phyloP scores from a whole-genome alignment of 2,329 filamentous ascomycete genomes.

The Ceratocystis cacaofunesta region DNA sequence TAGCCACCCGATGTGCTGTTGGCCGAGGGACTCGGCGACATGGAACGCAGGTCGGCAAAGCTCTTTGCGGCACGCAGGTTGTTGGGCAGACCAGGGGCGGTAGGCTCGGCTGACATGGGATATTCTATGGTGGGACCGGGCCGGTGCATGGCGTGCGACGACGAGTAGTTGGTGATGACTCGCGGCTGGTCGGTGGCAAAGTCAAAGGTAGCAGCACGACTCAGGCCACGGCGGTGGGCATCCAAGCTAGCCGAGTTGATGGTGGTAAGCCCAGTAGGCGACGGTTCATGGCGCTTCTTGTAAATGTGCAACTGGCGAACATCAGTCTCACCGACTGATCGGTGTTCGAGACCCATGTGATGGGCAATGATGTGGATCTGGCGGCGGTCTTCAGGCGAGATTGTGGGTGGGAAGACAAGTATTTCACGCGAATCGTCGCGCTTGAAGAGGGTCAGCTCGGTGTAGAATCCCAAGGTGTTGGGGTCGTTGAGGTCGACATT shows the following conservation, averaged over 20 bases:
- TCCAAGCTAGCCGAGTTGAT: constrained; percentile 52
- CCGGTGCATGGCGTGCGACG: constrained; percentile 58
- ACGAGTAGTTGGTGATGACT: constrained; percentile 49
- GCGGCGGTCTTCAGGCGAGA: constrained; percentile 71
- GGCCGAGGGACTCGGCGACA: constrained; percentile 81
- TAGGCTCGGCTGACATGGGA: constrained; percentile 60
- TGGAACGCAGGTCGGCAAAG: constrained; percentile 86
- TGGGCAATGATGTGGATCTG: constrained; percentile 90
- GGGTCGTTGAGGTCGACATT: constrained; percentile 88
- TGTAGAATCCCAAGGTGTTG: constrained; percentile 74
- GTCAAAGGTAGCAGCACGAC: constrained; percentile 91
- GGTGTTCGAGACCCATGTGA: constrained; percentile 82
- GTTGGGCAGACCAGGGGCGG: constrained; percentile 45
- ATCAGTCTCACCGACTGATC: constrained; percentile 76
- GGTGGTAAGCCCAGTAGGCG: constrained; percentile 38
- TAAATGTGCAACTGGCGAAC: constrained; percentile 83
- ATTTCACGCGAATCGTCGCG: constrained; percentile 63
- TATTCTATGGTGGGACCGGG: constrained; percentile 77
- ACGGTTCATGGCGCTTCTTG: constrained; percentile 44
- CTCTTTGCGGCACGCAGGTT: constrained; percentile 90
- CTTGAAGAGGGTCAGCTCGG: constrained; percentile 78
- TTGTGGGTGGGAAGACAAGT: constrained; percentile 65
- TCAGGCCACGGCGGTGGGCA: constrained; percentile 68
- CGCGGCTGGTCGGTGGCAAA: constrained; percentile 67
- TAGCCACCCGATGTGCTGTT: constrained; percentile 67